These are phyloP conservation scores for Amylostereum areolatum DNA, from an alignment of 1,284 basidiomycete genomes.

Conservation along the genomic window DNA sequence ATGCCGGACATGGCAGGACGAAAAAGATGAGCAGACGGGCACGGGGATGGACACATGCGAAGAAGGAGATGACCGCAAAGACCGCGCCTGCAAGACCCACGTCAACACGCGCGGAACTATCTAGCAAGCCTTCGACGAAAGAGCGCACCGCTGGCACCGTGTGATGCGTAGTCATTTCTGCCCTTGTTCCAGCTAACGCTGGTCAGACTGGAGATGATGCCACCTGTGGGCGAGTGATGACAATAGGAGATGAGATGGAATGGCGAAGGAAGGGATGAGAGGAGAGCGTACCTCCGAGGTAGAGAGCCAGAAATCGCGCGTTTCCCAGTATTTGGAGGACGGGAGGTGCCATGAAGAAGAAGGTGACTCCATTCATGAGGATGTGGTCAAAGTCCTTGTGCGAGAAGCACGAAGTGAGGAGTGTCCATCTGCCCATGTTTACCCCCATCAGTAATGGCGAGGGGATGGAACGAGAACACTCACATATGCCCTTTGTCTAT, in stretches of 20 bases:
- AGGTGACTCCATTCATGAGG: constrained; percentile 73
- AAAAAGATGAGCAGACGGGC: constrained; percentile 77
- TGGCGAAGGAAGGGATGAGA: neutral
- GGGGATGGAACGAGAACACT: constrained; percentile 18
- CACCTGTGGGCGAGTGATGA: constrained; percentile 34
- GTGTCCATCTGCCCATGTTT: constrained; percentile 60
- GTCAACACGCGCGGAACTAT: neutral
- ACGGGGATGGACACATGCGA: constrained; percentile 65
- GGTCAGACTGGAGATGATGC: constrained; percentile 53
- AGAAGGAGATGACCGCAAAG: constrained; percentile 65
- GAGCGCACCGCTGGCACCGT: constrained; percentile 69
- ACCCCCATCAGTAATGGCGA: neutral
- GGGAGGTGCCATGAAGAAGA: constrained; percentile 73
- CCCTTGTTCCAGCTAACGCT: constrained; percentile 55
- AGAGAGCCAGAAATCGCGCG: constrained; percentile 67
- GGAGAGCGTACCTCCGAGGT: constrained; percentile 57
- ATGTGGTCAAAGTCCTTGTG: constrained; percentile 64
- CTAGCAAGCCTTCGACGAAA: neutral
- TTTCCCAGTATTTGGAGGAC: constrained; percentile 69
- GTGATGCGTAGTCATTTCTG: constrained; percentile 39
- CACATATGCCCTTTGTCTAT: constrained; percentile 66
- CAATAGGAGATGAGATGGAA: constrained; percentile 1
- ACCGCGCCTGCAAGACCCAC: constrained; percentile 51
- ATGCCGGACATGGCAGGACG: constrained; percentile 80
- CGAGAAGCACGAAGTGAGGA: constrained; percentile 72